Conservation (phyloP, 2,329 filamentous ascomycete species). For the Monosporascus ibericus region DNA sequence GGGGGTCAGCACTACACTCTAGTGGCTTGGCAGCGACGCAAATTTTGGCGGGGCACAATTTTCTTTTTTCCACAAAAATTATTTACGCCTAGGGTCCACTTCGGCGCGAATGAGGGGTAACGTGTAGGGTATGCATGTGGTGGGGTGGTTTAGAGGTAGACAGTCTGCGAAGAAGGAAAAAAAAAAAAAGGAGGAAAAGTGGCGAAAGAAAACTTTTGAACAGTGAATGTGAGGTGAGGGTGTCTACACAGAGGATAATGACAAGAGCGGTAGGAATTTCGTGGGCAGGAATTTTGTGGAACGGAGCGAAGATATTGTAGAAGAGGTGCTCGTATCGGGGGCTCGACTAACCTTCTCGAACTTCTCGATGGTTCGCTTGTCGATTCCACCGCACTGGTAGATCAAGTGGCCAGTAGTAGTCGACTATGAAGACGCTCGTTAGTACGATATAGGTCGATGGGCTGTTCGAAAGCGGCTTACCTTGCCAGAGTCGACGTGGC, state of each 20-base stretch:
- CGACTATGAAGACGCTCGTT: constrained; percentile 15
- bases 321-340: neutral
- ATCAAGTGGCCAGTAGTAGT: constrained; percentile 78
- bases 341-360: constrained; percentile 89
- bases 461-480: constrained; percentile 32
- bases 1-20: constrained; percentile 13
- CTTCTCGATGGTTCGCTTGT: constrained; percentile 99
- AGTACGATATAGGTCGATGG: constrained; percentile 17
- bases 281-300: neutral
- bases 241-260: no score
- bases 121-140: neutral
- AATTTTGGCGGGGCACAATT: no score
- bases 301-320: neutral
- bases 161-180: neutral
- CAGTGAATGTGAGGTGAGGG: no score
- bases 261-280: neutral
- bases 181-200: neutral
- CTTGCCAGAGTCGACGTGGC: constrained; percentile 96
- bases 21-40: no score
- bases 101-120: no score
- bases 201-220: neutral
- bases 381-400: constrained; percentile 99
- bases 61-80: no score
- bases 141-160: neutral
- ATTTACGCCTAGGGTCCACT: no score